Evolutionary conservation across 306 rosid species (phyloP), one percentile per base, ranked within the genome.

Genomic region (Adenanthera pavonina): DNA sequence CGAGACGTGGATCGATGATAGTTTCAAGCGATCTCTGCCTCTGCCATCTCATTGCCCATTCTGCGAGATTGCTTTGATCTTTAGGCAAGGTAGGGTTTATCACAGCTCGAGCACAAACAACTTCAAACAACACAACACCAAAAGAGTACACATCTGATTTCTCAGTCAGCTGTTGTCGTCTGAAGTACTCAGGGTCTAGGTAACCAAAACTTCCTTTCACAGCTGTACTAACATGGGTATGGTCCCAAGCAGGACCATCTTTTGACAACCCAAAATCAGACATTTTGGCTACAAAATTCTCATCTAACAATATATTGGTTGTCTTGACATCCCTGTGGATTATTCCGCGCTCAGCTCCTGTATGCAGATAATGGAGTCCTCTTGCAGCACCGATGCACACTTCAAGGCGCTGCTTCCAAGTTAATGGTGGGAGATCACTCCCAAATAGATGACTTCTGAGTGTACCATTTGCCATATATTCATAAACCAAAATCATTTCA

Each of bases 161-260:
- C 90, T 95, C 98, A 7, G 98, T 95, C 84, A 95, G 85, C n/a
- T 92, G 97, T 72, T 95, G 97, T 14, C 98, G 81, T 73, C 99
- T 84, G 84, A 87, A 93, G 86, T 95, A 95, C 84, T 95, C 98
- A 0, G 99, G 99, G 56, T 95, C 99, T 2, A 95, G 92, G 79
- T 93, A 95, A 46, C 99, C 99, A 4, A 95, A 95, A 79, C 99
- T 93, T 80, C 99, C 99, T 83, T 95, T 95, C 69, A 95, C 98
- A 34, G 99, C 99, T 59, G 99, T 93, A 49, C 98, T 95, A 33
- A 95, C 99, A 87, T 93, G 99, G 35, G 98, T 95, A 47, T 91
- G 98, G 33, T 95, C 98, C 84, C 84, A 82, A 40, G 97, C 87
- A 41, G 99, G 99, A 30, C 99, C 98, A 38, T 84, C 92, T 89